Evolutionary conservation across 2,329 filamentous ascomycete genomes (phyloP).

Genomic region (Drechmeria coniospora): DNA sequence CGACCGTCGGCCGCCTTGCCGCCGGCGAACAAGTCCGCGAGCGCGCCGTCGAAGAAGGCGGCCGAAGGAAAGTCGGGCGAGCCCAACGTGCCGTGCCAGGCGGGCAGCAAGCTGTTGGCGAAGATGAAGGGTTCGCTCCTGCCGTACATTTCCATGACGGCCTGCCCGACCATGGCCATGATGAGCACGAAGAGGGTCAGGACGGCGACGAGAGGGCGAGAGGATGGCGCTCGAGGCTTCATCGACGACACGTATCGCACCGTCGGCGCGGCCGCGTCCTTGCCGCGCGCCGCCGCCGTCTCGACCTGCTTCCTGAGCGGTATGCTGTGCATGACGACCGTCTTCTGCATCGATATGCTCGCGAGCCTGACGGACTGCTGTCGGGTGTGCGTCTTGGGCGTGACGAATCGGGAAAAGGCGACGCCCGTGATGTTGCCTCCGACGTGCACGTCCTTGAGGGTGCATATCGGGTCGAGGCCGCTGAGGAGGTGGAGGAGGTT

Average conservation of each 20-base stretch:
- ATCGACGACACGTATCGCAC: conserved; percentile 56
- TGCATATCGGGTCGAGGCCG: conserved; percentile 35
- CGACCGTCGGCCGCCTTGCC: conserved; percentile 17
- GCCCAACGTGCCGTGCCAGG: conserved; percentile 19
- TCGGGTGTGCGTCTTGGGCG: conserved; percentile 30
- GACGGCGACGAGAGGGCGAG: conserved; percentile 33
- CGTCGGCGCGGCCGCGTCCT: conserved; percentile 27
- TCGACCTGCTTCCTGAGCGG: conserved; percentile 39
- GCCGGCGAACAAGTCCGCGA: conserved; percentile 22
- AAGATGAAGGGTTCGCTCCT: conserved; percentile 40
- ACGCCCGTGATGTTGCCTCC: conserved; percentile 42
- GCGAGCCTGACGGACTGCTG: conserved; percentile 50
- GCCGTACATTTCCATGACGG: conserved; percentile 48
- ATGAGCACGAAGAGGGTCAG: conserved; percentile 42
- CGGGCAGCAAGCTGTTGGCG: conserved; percentile 39
- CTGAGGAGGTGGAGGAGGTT: conserved; percentile 31
- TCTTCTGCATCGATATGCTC: conserved; percentile 67
- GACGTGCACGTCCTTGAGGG: conserved; percentile 36
- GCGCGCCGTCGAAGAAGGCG: conserved; percentile 14
- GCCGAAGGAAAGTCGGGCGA: conserved; percentile 10
- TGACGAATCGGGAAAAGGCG: conserved; percentile 40
- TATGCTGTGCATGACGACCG: conserved; percentile 64
- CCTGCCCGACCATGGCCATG: conserved; percentile 46
- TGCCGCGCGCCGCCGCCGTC: conserved; percentile 15
- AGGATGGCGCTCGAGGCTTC: conserved; percentile 36